A percentile compares a stretch with the other conserved stretches of the same genome.
phyloP scores from a whole-genome alignment of 2,329 filamentous ascomycete species.

The Ophiostoma triangulosporum region DNA sequence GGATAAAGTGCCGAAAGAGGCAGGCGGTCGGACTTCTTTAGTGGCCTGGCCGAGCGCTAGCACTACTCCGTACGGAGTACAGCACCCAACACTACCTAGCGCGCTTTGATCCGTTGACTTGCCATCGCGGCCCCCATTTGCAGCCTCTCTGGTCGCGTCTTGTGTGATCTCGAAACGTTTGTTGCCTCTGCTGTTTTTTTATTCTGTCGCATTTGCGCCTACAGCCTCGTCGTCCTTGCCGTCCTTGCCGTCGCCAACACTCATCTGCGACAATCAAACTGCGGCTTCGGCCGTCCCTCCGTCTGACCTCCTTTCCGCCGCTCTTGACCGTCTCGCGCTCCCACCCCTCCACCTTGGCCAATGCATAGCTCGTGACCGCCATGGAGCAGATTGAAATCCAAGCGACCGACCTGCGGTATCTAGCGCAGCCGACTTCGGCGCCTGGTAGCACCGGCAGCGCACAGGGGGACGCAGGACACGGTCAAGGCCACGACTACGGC shows the following conservation, averaged over 20 bases:
- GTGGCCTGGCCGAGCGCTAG: background rate
- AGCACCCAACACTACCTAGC: too few species aligned
- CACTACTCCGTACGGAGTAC: background rate
- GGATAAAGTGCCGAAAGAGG: too few species aligned
- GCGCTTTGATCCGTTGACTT: background rate
- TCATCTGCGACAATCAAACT: background rate
- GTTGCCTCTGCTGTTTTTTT: background rate
- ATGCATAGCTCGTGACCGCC: conserved; percentile 23
- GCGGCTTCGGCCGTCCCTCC: background rate
- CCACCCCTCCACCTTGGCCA: background rate
- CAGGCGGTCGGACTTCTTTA: too few species aligned
- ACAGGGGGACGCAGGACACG: conserved; percentile 8
- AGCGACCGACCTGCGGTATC: conserved; percentile 39
- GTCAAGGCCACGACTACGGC: background rate
- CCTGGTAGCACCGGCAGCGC: conserved; percentile 11
- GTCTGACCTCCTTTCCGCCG: background rate
- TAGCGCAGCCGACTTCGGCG: conserved; percentile 24
- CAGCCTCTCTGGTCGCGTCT: background rate
- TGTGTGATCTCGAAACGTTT: background rate
- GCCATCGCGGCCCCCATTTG: background rate
- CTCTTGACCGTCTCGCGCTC: background rate
- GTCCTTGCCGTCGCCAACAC: background rate
- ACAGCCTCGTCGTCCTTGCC: background rate
- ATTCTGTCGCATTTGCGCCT: background rate
- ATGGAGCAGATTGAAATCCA: conserved; percentile 44